Evolutionary conservation across 2,329 filamentous ascomycete species (phyloP), one percentile per base, ranked within the genome.

Genomic region (Colletotrichum chrysophilum): DNA sequence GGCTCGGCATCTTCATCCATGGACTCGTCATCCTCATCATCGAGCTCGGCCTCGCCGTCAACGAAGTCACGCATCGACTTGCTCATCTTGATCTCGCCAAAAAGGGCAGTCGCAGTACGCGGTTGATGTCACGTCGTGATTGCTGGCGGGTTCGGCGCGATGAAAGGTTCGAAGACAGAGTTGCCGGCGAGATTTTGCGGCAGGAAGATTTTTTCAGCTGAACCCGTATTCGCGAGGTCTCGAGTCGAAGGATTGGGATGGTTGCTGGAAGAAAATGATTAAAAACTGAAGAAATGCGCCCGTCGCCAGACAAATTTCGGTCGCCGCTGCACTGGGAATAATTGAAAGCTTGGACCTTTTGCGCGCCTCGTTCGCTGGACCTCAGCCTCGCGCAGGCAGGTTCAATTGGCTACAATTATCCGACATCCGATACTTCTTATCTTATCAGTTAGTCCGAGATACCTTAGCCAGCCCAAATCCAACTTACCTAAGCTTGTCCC

Each of bases 21-120:
- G 12, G 94, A 95, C 80, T 94, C 95, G 77, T 97, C 95, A 69
- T 96, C 94, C 79, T 97, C 95, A 30, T 93, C 93, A 82, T 96
- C 96, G 76, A 98, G 88, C 85, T 97, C 93, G 79, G 96, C 97
- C 87, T 96, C 93, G 78, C 93, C 93, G 80, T 96, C 93, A 81
- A 99, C 93, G 82, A 98, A 88, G 83, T 96, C 93, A 84, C 91
- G 91, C 91, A 95, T 93, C 65, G 85, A 88, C 82, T 84, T 88
- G 83, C 90, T 93, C 92, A 93, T 93, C 26, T 48, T 74, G 34
- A 38, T 52, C 48, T 74, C n/a, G 65, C 48, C 26, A n/a, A 24
- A 12, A 30, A 26, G 30, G n/a, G 43, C 64, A 24, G 64, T 52
- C 56, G 74, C 34, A n/a, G 64, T 34, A 48, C 64, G 64, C 62